These are phyloP conservation scores for Jaapia argillacea DNA, from an alignment of 768 basidiomycete genomes.

Conservation along the genomic window DNA sequence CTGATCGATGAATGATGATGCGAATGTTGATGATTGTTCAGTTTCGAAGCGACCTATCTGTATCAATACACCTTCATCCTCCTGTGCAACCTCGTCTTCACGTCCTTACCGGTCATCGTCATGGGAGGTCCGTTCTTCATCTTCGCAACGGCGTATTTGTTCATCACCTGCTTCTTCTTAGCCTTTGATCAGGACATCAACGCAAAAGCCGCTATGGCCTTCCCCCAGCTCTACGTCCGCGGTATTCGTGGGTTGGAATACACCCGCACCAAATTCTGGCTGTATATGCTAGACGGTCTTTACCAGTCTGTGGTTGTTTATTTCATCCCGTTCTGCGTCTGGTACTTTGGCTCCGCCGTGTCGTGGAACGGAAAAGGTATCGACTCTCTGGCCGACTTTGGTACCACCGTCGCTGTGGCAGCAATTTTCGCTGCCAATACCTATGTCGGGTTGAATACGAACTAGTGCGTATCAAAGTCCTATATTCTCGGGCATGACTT, in stretches of 20 bases:
- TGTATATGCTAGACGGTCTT: conserved; percentile 89
- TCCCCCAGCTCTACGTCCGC: conserved; percentile 91
- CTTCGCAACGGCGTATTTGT: neutral
- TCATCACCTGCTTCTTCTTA: conserved; percentile 14
- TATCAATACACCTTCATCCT: conserved; percentile 94
- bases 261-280: conserved; percentile 86
- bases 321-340: conserved; percentile 75
- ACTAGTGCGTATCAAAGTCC: conserved; percentile 58
- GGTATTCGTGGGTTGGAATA: conserved; percentile 93
- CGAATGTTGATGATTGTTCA: conserved; percentile 21
- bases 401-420: conserved; percentile 82
- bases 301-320: conserved; percentile 87
- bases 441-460: conserved; percentile 83
- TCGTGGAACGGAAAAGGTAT: conserved; percentile 78
- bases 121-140: conserved; percentile 61
- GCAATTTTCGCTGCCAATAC: conserved; percentile 85
- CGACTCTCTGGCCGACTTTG: conserved; percentile 77
- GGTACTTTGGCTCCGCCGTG: conserved; percentile 50
- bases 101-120: conserved; percentile 84
- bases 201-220: conserved; percentile 80
- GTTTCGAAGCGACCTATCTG: conserved; percentile 91
- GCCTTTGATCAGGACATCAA: conserved; percentile 96
- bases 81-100: conserved; percentile 87
- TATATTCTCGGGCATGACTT: conserved; percentile 3
- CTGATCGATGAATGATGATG: neutral